Evolutionary conservation across 2,329 filamentous ascomycete species (phyloP), one percentile per base, ranked within the genome.

Genomic region (Fusarium torreyae): DNA sequence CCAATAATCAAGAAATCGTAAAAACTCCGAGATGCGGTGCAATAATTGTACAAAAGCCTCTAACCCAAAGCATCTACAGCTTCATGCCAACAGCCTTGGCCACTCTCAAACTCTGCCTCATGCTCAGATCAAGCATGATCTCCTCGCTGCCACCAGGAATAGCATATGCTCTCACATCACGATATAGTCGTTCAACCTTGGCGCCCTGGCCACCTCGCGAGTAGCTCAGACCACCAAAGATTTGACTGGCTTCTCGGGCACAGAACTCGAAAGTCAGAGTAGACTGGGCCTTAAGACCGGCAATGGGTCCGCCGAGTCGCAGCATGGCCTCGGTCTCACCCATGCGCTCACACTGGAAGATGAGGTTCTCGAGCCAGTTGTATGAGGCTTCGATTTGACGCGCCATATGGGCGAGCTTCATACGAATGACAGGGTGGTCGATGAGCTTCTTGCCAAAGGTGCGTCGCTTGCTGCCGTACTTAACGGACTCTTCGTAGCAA

Each of bases 371-470:
- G 61, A 98, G 88, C 96, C 96, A 99, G 82, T 92, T 92, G 84
- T 96, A 96, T n/a, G 91, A 93, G 24, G 96, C 94, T 83, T 99
- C 96, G 80, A 98, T 97, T 83, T 98, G 96, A 59, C 96, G 91
- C 5, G 94, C 95, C 96, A 99, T 99, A 82, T 98, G 93, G 3
- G 96, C 96, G 43, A 99, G 91, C 86, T 98, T 98, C 84, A 98
- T 90, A 13, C 96, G 94, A 81, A 98, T 98, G 75, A 98, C 96
- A 5, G 95, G 94, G 82, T 99, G 96, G 72, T 98, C 92, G 78
- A 98, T 96, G 71, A 99, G 91, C 77, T 93, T 94, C 88, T 97
- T 96, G 84, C 94, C 94, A 77, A 99, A 99, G 1, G 96, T 98
- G 75, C 90, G 90, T 73, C 96, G 93, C 89, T 99, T 99, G 89